Conservation (phyloP, 441 rosid species). For the Pelargonium citronellum region DNA sequence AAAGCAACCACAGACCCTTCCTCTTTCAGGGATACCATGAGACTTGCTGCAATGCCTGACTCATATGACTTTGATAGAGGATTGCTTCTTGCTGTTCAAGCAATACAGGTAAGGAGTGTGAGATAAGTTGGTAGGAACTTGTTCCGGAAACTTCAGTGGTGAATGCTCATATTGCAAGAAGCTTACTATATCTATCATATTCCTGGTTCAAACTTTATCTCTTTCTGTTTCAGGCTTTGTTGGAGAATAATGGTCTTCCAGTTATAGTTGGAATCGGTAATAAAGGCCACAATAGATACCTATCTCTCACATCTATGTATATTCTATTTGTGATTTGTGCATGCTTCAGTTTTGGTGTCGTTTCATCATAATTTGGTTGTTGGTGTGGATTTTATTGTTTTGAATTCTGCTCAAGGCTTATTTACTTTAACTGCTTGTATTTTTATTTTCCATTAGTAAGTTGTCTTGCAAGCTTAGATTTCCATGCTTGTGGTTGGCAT, state of each 20-base stretch:
- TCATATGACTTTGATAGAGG: conserved; percentile 97
- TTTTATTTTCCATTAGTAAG: not conserved
- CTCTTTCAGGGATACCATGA: conserved; percentile 84
- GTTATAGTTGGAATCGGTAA: conserved; percentile 96
- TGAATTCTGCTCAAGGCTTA: not conserved
- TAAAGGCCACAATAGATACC: conserved; percentile 8
- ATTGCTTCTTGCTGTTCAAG: conserved; percentile 97
- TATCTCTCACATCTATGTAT: conserved; percentile 11
- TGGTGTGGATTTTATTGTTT: not conserved
- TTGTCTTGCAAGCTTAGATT: not conserved
- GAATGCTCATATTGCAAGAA: conserved; percentile 10
- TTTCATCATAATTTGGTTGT: not conserved
- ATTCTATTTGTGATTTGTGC: not conserved
- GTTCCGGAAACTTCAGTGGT: conserved; percentile 7
- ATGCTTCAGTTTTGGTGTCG: not conserved
- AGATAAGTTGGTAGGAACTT: conserved; percentile 19
- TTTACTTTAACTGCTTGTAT: not conserved
- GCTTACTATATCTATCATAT: conserved; percentile 5
- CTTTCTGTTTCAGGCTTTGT: conserved; percentile 61
- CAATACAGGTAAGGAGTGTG: conserved; percentile 70
- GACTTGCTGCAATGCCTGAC: conserved; percentile 94
- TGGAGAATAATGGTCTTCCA: conserved; percentile 86
- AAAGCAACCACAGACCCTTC: conserved; percentile 95
- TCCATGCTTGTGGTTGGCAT: not conserved
- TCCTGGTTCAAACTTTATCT: conserved; percentile 17